Evolutionary conservation across 306 rosid species (phyloP).

Genomic region (Quercus ilex): DNA sequence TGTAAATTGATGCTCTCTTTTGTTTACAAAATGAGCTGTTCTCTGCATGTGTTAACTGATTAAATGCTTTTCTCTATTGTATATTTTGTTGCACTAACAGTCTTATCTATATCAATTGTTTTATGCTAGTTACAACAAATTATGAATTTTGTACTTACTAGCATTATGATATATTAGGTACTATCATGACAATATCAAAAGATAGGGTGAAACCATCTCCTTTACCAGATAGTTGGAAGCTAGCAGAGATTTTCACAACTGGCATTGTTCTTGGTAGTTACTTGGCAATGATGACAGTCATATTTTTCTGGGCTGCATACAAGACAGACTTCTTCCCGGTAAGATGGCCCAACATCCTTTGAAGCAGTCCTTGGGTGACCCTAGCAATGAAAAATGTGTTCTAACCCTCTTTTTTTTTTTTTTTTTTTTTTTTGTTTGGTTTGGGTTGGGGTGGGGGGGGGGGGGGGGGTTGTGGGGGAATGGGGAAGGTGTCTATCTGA

Average conservation of each 20-base stretch:
- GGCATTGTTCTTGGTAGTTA: constrained; percentile 90
- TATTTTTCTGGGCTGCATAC: constrained; percentile 96
- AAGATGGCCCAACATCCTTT: constrained; percentile 21
- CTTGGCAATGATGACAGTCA: constrained; percentile 98
- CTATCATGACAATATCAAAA: constrained; percentile 97
- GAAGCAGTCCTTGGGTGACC: neutral
- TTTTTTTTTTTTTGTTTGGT: neutral
- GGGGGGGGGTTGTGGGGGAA: neutral
- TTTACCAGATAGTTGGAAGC: constrained; percentile 98
- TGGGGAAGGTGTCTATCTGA: neutral
- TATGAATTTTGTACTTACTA: constrained; percentile 1
- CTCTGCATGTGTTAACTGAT: neutral
- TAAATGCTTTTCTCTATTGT: neutral
- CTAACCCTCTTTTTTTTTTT: neutral
- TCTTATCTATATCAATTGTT: neutral
- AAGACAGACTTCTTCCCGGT: constrained; percentile 95
- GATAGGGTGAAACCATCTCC: constrained; percentile 97
- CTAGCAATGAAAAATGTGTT: neutral
- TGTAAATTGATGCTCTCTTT: neutral
- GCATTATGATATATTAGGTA: constrained; percentile 49
- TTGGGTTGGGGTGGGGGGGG: neutral
- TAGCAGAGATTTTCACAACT: constrained; percentile 88
- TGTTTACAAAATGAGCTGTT: neutral
- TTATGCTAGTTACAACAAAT: neutral
- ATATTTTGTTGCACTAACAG: neutral